These are phyloP conservation scores for Kwoniella newhampshirensis DNA, from an alignment of 768 basidiomycete species.

Conservation along the genomic window DNA sequence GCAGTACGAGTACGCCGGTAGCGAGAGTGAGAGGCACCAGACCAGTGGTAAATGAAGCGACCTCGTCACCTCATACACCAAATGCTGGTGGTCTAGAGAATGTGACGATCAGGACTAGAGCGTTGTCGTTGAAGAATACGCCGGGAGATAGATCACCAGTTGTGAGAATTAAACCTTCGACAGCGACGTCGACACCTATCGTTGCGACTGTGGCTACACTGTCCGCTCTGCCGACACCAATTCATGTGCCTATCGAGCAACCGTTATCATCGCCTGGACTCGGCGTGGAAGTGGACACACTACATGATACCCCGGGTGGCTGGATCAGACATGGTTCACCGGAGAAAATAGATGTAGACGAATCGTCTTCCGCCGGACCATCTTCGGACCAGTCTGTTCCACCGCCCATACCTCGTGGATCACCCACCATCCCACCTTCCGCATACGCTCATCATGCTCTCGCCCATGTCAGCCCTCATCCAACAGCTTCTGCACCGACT, in stretches of 20 bases:
- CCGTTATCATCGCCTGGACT: not conserved
- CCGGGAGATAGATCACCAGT: not conserved
- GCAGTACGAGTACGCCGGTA: conserved; percentile 2
- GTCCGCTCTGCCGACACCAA: conserved; percentile 4
- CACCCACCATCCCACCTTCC: conserved; percentile 2
- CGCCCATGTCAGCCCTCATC: conserved; percentile 23
- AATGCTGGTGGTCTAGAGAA: not conserved
- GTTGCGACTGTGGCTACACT: not conserved
- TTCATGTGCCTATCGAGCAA: not conserved
- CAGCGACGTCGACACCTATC: not conserved
- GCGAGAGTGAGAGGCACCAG: conserved; percentile 9
- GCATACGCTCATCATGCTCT: conserved; percentile 8
- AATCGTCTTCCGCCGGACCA: not conserved
- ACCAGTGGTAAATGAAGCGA: conserved; percentile 3
- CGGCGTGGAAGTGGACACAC: not conserved
- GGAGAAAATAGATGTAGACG: conserved; percentile 3
- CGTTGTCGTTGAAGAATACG: conserved; percentile 7
- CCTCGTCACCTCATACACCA: conserved; percentile 10
- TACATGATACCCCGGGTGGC: not conserved
- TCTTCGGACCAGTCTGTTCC: conserved; percentile 16
- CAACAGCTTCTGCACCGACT: conserved; percentile 34
- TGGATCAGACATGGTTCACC: conserved; percentile 10
- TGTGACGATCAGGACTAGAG: conserved; percentile 2
- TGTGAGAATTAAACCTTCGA: conserved; percentile 7
- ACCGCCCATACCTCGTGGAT: conserved; percentile 5